Conservation (phyloP, 1,284 basidiomycete species). For the Phellopilus nigrolimitatus region DNA sequence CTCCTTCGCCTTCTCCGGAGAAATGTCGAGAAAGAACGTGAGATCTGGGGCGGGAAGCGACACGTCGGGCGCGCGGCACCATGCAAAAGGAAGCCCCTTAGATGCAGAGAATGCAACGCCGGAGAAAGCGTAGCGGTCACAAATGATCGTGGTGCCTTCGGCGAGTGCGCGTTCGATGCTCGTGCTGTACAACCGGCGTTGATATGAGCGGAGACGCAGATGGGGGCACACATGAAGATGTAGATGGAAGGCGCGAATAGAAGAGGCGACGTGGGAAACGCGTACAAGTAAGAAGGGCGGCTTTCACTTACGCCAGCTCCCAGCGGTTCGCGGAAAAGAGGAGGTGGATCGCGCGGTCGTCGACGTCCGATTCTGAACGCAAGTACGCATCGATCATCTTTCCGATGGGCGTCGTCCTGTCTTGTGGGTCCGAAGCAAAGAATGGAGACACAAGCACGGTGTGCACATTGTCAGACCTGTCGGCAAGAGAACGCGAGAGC, state of each 20-base stretch:
- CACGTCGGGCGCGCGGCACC: conserved; percentile 84
- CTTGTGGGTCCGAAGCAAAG: conserved; percentile 37
- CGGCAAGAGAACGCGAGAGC: conserved; percentile 1
- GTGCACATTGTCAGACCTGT: not conserved
- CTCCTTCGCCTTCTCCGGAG: conserved; percentile 61
- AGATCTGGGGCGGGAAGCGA: conserved; percentile 87
- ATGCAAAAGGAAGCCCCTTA: conserved; percentile 66
- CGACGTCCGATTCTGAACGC: conserved; percentile 76
- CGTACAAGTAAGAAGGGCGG: not conserved
- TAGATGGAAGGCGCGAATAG: not conserved
- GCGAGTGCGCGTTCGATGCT: conserved; percentile 59
- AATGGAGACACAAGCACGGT: not conserved
- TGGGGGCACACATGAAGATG: not conserved
- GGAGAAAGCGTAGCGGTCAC: conserved; percentile 96
- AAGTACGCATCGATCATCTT: conserved; percentile 94
- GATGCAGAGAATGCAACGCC: conserved; percentile 92
- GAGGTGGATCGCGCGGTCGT: conserved; percentile 90
- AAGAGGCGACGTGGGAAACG: conserved; percentile 29
- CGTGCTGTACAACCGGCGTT: conserved; percentile 40
- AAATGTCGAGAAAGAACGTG: conserved; percentile 83
- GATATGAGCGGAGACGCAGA: not conserved
- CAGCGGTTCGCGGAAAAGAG: conserved; percentile 97
- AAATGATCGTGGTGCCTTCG: conserved; percentile 72
- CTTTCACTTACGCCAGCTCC: conserved; percentile 70
- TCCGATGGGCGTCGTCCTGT: conserved; percentile 89